These are phyloP conservation scores for Sclerotinia borealis DNA, from an alignment of 2,329 filamentous ascomycete genomes.

Conservation along the genomic window DNA sequence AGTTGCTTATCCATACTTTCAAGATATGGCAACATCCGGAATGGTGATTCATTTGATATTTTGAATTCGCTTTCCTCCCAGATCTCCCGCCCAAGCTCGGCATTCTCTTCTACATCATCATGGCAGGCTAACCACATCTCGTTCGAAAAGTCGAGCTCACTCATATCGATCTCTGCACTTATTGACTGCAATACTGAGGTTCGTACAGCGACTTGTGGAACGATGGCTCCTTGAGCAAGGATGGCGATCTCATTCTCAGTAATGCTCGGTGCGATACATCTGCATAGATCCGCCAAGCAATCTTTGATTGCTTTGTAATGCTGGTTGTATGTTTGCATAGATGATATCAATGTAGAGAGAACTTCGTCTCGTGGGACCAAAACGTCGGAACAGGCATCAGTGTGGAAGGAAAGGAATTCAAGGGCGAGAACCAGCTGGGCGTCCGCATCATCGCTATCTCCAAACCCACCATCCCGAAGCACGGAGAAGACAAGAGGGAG, in stretches of 20 bases:
- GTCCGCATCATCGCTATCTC: constrained; percentile 72
- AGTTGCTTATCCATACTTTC: constrained; percentile 75
- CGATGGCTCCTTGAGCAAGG: constrained; percentile 72
- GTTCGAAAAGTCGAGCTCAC: constrained; percentile 76
- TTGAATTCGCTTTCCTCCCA: constrained; percentile 91
- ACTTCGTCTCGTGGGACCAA: constrained; percentile 72
- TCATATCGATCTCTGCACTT: constrained; percentile 85
- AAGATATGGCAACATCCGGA: constrained; percentile 69
- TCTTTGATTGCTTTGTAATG: constrained; percentile 96
- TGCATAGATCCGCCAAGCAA: constrained; percentile 78
- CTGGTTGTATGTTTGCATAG: constrained; percentile 84
- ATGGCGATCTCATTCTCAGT: constrained; percentile 63
- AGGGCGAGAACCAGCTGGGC: constrained; percentile 84
- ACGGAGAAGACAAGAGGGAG: constrained; percentile 76
- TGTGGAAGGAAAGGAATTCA: constrained; percentile 86
- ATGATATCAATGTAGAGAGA: constrained; percentile 63
- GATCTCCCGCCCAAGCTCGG: constrained; percentile 74
- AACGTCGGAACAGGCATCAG: constrained; percentile 67
- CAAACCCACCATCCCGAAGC: constrained; percentile 72
- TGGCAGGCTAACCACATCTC: constrained; percentile 93
- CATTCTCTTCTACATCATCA: constrained; percentile 84
- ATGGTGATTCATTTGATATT: constrained; percentile 57
- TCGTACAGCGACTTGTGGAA: constrained; percentile 72
- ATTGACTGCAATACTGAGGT: constrained; percentile 84
- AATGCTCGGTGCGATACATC: constrained; percentile 80